phyloP scores from a whole-genome alignment of 371 early-diverging fungal genomes.

The Mortierella sp. region DNA sequence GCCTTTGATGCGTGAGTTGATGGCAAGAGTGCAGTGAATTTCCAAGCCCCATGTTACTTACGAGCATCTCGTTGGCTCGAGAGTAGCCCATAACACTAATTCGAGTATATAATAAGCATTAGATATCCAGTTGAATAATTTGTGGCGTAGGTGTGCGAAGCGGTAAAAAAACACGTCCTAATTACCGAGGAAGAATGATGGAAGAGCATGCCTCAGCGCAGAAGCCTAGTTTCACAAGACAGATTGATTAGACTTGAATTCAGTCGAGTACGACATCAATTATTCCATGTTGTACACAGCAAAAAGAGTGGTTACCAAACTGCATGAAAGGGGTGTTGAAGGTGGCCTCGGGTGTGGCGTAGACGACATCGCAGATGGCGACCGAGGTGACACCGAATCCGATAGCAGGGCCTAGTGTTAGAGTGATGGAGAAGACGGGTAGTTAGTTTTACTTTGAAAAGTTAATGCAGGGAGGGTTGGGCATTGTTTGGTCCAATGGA shows the following conservation, averaged over 20 bases:
- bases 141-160: neutral
- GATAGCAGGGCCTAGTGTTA: constrained; percentile 71
- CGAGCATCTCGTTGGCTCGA: constrained; percentile 75
- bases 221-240: constrained; percentile 57
- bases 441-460: too few relatives aligned
- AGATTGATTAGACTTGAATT: too few relatives aligned
- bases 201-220: constrained; percentile 79
- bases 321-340: constrained; percentile 81
- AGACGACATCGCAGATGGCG: constrained; percentile 79
- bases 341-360: constrained; percentile 71
- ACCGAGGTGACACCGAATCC: constrained; percentile 79
- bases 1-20: neutral
- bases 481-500: neutral
- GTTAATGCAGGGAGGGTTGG: neutral
- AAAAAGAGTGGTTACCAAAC: constrained; percentile 55
- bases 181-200: constrained; percentile 69
- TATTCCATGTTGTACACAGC: neutral
- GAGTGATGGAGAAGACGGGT: too few relatives aligned
- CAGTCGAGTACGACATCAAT: neutral
- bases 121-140: neutral
- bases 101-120: neutral
- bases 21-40: neutral
- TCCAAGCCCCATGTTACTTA: constrained; percentile 31
- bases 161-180: too few relatives aligned
- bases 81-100: constrained; percentile 68